Evolutionary conservation across 768 basidiomycete species (phyloP).

Genomic region (Gelatoporia subvermispora): DNA sequence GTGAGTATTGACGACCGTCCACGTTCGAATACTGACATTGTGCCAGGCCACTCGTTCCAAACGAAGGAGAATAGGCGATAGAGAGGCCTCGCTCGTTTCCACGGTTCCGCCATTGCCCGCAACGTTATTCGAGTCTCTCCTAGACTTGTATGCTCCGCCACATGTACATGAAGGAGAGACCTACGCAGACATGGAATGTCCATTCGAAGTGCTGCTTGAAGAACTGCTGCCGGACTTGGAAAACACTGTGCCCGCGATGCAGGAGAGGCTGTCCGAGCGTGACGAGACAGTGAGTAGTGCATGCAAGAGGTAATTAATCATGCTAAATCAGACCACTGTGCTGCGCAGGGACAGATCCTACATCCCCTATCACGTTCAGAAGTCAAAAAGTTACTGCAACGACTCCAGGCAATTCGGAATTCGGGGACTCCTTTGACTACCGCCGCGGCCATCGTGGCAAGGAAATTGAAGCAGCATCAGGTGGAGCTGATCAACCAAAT

Average conservation of each 20-base stretch:
- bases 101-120: too few species aligned
- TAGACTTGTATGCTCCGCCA: too few species aligned
- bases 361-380: slow-evolving; percentile 7
- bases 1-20: too few species aligned
- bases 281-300: background rate
- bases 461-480: slow-evolving; percentile 11
- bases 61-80: too few species aligned
- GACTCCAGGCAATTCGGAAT: background rate
- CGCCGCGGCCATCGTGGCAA: slow-evolving; percentile 1
- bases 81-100: too few species aligned
- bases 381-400: slow-evolving; percentile 1
- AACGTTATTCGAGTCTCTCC: too few species aligned
- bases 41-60: too few species aligned
- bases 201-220: slow-evolving; percentile 33
- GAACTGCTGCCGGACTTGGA: slow-evolving; percentile 30
- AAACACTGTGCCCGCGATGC: slow-evolving; percentile 13
- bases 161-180: too few species aligned
- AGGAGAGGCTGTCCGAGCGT: background rate
- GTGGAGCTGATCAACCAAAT: slow-evolving; percentile 1
- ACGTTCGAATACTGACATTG: too few species aligned
- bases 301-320: background rate
- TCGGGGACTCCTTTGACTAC: background rate
- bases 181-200: slow-evolving; percentile 5
- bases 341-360: background rate
- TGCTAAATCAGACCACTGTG: too few species aligned